Conservation (phyloP, 768 basidiomycete species). For the Mycena kentingensis region DNA sequence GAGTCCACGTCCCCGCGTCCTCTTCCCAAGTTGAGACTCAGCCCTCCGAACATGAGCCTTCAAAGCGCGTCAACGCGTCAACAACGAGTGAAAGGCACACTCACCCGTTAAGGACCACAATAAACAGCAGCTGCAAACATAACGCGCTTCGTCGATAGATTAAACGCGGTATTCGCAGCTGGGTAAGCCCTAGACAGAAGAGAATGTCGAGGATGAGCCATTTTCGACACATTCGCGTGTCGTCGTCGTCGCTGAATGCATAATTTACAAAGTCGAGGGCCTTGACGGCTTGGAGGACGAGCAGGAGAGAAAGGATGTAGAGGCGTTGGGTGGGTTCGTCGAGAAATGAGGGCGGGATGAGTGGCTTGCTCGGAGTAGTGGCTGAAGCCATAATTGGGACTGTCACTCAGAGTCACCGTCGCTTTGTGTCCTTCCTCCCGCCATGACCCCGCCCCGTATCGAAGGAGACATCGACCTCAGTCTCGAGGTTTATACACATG, state of each 20-base stretch:
- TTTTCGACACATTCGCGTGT: slow-evolving; percentile 54
- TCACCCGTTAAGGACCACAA: slow-evolving; percentile 64
- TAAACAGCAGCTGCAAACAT: slow-evolving; percentile 56
- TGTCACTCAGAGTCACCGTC: no score
- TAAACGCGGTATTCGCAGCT: slow-evolving; percentile 73
- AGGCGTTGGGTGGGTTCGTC: slow-evolving; percentile 59
- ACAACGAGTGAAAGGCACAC: background rate
- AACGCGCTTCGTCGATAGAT: slow-evolving; percentile 66
- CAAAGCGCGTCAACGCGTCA: background rate
- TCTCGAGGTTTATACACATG: slow-evolving; percentile 61
- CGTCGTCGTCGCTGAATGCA: slow-evolving; percentile 47
- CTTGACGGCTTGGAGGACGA: slow-evolving; percentile 75
- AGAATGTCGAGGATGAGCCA: slow-evolving; percentile 74
- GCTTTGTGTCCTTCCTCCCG: no score
- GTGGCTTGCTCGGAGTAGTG: slow-evolving; percentile 35
- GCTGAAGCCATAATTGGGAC: background rate
- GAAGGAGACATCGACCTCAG: slow-evolving; percentile 54
- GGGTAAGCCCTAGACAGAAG: slow-evolving; percentile 57
- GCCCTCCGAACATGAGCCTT: slow-evolving; percentile 64
- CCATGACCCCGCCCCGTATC: slow-evolving; percentile 58
- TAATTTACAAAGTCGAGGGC: slow-evolving; percentile 66
- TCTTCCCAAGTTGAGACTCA: slow-evolving; percentile 54
- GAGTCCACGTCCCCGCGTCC: slow-evolving; percentile 9
- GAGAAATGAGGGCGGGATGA: slow-evolving; percentile 73
- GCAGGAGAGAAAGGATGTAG: slow-evolving; percentile 74